These are phyloP conservation scores for Aulographum hederae DNA, from an alignment of 2,329 filamentous ascomycete species.

Conservation along the genomic window DNA sequence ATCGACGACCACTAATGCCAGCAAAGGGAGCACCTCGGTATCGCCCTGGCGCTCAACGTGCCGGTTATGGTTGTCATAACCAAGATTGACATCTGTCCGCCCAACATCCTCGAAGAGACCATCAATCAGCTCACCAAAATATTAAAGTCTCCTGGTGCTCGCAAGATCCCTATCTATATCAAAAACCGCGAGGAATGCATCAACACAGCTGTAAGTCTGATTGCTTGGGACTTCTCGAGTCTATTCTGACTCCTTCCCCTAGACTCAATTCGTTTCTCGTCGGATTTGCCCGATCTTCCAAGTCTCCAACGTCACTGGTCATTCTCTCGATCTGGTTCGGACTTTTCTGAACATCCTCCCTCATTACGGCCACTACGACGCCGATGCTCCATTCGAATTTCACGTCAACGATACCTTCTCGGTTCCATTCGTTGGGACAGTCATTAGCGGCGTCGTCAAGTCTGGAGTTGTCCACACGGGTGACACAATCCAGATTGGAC, in stretches of 20 bases:
- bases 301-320: slow-evolving; percentile 91
- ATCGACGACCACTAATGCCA: too few relatives aligned
- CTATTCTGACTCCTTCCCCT: not conserved
- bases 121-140: slow-evolving; percentile 83
- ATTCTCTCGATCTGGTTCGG: slow-evolving; percentile 76
- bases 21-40: slow-evolving; percentile 67
- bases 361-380: slow-evolving; percentile 83
- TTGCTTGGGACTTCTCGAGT: not conserved
- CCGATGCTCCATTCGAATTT: slow-evolving; percentile 79
- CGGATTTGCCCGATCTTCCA: slow-evolving; percentile 96
- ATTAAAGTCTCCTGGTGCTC: slow-evolving; percentile 78
- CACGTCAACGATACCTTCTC: slow-evolving; percentile 96
- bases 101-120: slow-evolving; percentile 86
- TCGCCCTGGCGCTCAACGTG: slow-evolving; percentile 84
- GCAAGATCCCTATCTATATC: slow-evolving; percentile 93
- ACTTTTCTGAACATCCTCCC: slow-evolving; percentile 91
- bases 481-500: slow-evolving; percentile 77
- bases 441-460: slow-evolving; percentile 87
- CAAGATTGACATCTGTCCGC: slow-evolving; percentile 96
- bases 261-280: slow-evolving; percentile 81
- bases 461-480: slow-evolving; percentile 67
- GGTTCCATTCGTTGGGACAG: slow-evolving; percentile 89
- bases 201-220: slow-evolving; percentile 48
- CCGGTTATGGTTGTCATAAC: slow-evolving; percentile 96
- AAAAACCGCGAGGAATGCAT: slow-evolving; percentile 82